Evolutionary conservation across 345 rosid genomes (phyloP).

Genomic region (Lagerstroemia speciosa): DNA sequence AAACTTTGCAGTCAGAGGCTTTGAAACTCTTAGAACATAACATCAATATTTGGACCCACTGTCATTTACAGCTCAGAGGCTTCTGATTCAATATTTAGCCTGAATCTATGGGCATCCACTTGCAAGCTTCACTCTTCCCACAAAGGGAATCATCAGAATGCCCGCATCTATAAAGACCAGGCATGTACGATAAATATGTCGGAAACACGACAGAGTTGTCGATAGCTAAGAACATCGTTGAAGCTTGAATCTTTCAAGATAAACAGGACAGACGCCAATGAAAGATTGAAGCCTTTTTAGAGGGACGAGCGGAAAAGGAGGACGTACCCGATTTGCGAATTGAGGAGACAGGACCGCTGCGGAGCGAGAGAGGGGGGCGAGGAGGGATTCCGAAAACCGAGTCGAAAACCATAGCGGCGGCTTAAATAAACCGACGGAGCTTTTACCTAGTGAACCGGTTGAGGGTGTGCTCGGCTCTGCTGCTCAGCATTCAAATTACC

Average conservation of each 20-base stretch:
- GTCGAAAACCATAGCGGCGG: conserved; percentile 1
- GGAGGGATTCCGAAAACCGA: not conserved
- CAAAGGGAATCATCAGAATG: not conserved
- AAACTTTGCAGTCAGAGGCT: too few relatives aligned
- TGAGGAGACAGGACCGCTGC: not conserved
- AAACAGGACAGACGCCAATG: not conserved
- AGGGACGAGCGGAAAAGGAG: not conserved
- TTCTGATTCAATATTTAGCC: not conserved
- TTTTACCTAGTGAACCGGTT: too few relatives aligned
- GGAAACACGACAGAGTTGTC: not conserved
- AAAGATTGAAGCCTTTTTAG: not conserved
- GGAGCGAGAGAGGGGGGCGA: not conserved
- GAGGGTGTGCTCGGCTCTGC: too few relatives aligned
- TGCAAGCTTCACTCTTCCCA: not conserved
- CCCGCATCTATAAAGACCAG: not conserved
- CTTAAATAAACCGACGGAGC: not conserved
- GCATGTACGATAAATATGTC: not conserved
- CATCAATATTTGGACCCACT: too few relatives aligned
- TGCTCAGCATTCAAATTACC: not conserved
- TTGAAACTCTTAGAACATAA: too few relatives aligned
- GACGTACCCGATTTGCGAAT: not conserved
- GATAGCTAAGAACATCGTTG: not conserved
- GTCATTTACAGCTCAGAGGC: not conserved
- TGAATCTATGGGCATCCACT: not conserved
- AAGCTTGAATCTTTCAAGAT: not conserved